A percentile compares a stretch with the other conserved stretches of the same genome.
phyloP scores from a whole-genome alignment of 179 eudicot species.

The Spergularia azorica region DNA sequence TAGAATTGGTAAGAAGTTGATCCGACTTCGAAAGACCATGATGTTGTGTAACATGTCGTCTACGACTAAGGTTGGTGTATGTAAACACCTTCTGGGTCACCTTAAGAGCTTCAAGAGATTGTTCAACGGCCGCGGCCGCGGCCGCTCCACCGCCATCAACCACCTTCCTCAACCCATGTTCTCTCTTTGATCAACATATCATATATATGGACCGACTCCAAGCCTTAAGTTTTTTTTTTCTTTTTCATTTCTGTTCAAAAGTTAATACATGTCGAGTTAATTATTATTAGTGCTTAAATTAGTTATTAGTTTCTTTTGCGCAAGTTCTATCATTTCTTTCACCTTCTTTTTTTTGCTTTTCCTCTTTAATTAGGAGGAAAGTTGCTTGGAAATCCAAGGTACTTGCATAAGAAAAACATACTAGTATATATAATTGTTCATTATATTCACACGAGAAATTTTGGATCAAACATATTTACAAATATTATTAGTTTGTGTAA shows the following conservation, averaged over 20 bases:
- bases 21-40: slow-evolving; percentile 57
- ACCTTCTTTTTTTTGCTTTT: slow-evolving; percentile 7
- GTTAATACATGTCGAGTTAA: slow-evolving; percentile 1
- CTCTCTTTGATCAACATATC: slow-evolving; percentile 11
- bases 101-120: slow-evolving; percentile 49
- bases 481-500: not conserved
- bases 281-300: slow-evolving; percentile 2
- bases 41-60: slow-evolving; percentile 31
- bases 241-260: not conserved
- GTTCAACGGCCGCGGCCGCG: slow-evolving; percentile 25
- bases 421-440: not conserved
- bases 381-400: slow-evolving; percentile 14
- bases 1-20: slow-evolving; percentile 67
- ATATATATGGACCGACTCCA: not conserved
- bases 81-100: slow-evolving; percentile 38
- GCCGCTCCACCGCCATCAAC: slow-evolving; percentile 25
- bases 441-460: not conserved
- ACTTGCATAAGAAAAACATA: slow-evolving; percentile 1
- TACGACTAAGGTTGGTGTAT: slow-evolving; percentile 33
- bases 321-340: not conserved
- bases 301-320: slow-evolving; percentile 4
- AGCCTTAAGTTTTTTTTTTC: not conserved
- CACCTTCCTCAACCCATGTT: slow-evolving; percentile 42
- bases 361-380: slow-evolving; percentile 24
- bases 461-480: not conserved